These are phyloP conservation scores for Microbotryum scabiosae DNA, from an alignment of 1,284 basidiomycete species.

Conservation along the genomic window DNA sequence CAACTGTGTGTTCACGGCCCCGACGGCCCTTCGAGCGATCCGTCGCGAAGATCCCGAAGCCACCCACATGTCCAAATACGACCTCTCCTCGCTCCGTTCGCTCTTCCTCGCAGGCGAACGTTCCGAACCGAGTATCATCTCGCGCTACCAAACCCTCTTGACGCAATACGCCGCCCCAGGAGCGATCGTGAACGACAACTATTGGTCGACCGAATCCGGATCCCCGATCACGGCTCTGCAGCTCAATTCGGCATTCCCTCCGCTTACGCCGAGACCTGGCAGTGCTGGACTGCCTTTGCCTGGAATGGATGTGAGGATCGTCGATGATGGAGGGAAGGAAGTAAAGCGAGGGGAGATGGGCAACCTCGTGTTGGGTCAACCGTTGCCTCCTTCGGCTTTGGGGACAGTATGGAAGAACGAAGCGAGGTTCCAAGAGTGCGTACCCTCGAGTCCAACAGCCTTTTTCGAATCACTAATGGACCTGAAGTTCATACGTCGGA, in stretches of 20 bases:
- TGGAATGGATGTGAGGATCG: conserved; percentile 37
- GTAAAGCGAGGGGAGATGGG: conserved; percentile 35
- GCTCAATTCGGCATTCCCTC: conserved; percentile 29
- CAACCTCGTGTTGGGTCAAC: conserved; percentile 34
- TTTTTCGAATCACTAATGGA: background rate
- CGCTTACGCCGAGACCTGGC: conserved; percentile 31
- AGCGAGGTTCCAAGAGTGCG: conserved; percentile 28
- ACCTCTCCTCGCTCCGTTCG: conserved; percentile 31
- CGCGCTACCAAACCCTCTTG: conserved; percentile 29
- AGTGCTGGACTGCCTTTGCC: conserved; percentile 36
- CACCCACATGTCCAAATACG: conserved; percentile 31
- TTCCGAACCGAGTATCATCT: conserved; percentile 35
- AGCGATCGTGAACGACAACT: conserved; percentile 36
- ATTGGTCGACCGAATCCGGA: conserved; percentile 36
- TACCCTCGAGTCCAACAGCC: background rate
- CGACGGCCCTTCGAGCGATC: conserved; percentile 35
- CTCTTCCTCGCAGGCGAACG: conserved; percentile 38
- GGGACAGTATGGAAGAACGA: conserved; percentile 36
- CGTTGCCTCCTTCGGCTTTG: conserved; percentile 33
- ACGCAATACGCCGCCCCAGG: conserved; percentile 34
- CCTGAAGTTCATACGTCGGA: background rate
- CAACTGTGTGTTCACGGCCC: conserved; percentile 16
- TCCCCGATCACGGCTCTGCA: conserved; percentile 35
- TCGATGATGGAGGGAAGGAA: conserved; percentile 35
- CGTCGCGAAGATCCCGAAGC: conserved; percentile 34